Evolutionary conservation across 257 asterid species (phyloP).

Genomic region (Solanum etuberosum): DNA sequence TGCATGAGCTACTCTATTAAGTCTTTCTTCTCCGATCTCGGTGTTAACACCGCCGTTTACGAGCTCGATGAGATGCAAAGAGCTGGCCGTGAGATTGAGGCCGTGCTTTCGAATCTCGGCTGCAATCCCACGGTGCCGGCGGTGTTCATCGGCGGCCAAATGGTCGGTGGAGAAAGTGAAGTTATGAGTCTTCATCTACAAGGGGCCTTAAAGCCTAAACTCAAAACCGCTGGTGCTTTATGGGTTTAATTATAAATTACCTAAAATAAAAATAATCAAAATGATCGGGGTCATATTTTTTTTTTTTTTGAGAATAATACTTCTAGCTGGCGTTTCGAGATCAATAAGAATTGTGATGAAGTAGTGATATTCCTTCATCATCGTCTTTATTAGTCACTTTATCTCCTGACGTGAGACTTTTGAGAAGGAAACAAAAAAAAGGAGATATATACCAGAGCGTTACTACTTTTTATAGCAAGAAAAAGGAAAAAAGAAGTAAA

Average conservation of each 20-base stretch:
- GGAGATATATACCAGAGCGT: neutral
- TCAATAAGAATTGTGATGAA: neutral
- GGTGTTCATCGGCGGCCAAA: constrained; percentile 58
- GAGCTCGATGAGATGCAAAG: constrained; percentile 62
- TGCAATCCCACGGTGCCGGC: constrained; percentile 51
- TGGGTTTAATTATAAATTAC: constrained; percentile 32
- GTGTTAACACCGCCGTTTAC: constrained; percentile 42
- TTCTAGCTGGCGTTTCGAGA: neutral
- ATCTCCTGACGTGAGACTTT: neutral
- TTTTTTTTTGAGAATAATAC: neutral
- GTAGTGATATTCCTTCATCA: neutral
- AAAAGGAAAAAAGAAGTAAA: neutral
- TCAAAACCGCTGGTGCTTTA: constrained; percentile 59
- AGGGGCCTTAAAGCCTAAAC: constrained; percentile 54
- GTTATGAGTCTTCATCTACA: constrained; percentile 68
- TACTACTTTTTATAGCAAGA: neutral
- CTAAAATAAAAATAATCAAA: neutral
- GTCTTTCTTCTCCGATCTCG: constrained; percentile 56
- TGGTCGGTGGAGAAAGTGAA: constrained; percentile 68
- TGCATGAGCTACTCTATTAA: constrained; percentile 63
- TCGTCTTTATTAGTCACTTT: neutral
- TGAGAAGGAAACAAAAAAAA: too few species aligned
- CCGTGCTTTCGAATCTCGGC: constrained; percentile 33
- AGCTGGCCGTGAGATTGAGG: constrained; percentile 61
- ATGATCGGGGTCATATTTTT: neutral